Base-by-base conservation (phyloP, 768 basidiomycete genomes). In the Cystofilobasidium capitatum region DNA sequence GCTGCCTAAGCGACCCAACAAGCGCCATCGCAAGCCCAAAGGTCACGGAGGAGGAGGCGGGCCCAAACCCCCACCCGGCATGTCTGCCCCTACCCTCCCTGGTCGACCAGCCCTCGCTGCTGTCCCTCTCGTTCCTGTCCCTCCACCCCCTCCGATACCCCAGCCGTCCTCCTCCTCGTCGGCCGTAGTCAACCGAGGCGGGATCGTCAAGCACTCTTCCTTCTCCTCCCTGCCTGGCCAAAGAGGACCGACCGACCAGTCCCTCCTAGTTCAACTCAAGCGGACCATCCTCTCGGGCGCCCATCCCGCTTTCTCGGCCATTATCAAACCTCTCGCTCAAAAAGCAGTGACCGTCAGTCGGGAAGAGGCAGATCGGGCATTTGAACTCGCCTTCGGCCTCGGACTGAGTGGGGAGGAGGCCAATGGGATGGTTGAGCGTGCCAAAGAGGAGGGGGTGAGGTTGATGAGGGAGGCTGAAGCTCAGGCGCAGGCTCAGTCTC, bases 121-220 rank as follows among this genome's bases (percentile, higher is more conserved):
- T n/a, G n/a, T n/a, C n/a, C n/a, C n/a, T n/a, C n/a, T n/a, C n/a
- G n/a, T n/a, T n/a, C n/a, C n/a, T n/a, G n/a, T n/a, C n/a, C n/a
- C n/a, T n/a, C n/a, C n/a, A n/a, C n/a, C n/a, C n/a, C n/a, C n/a
- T n/a, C n/a, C n/a, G n/a, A n/a, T n/a, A n/a, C n/a, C n/a, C n/a
- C n/a, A n/a, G n/a, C n/a, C n/a, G n/a, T n/a, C n/a, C n/a, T n/a
- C n/a, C n/a, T n/a, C n/a, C n/a, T n/a, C n/a, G n/a, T n/a, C n/a
- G n/a, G n/a, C n/a, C n/a, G n/a, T n/a, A n/a, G n/a, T n/a, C n/a
- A n/a, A n/a, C n/a, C n/a, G n/a, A n/a, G n/a, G n/a, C n/a, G n/a
- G n/a, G 14, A 55, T 55, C 51, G 51, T 55, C 26, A 55, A 55
- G 31, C 51, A 55, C 51, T 55, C 51, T 26, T 55, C 51, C 51